Base-by-base conservation (phyloP, 2,329 filamentous ascomycete genomes). In the Thermothelomyces thermophilus region DNA sequence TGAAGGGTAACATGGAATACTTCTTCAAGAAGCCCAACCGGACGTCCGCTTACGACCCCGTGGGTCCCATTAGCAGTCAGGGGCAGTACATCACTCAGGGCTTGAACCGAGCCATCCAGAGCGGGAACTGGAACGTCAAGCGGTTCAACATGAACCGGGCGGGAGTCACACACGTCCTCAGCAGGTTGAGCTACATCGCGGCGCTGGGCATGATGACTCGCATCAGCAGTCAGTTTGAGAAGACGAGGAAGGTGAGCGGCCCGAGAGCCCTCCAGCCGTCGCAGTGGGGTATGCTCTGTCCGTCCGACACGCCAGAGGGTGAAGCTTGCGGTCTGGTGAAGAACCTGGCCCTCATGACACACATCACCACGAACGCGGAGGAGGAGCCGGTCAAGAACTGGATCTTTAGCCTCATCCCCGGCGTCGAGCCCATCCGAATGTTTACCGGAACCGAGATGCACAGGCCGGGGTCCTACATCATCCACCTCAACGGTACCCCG, bases 151-250 rank as follows among this genome's bases (percentile, higher is more conserved):
- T 98, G 93, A 94, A 97, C 64, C 79, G 91, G 65, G 91, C 93
- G 19, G 93, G 93, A 64, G 90, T 98, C 19, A 97, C 94, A 0
- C 93, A 98, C 68, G 90, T 98, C 35, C 75, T 98, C 42, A 97
- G 91, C 69, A 83, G 93, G 56, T 75, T 98, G 48, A 97, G 91
- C 68, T 98, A 97, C 64, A 96, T 98, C 66, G 87, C 86, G 56
- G 93, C 93, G 24, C 79, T 98, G 24, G 94, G 94, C 55, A 98
- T 98, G 94, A 98, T 98, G 93, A 98, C 93, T 13, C 80, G 93
- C 67, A 97, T 98, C 63, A 93, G 86, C 67, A 94, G 87, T 77
- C 93, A 98, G 71, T 98, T 98, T 63, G 93, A 98, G 66, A 98
- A 98, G 76, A 97, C 93, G 2, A 76, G 93, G 60, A 98, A 98